phyloP scores from a whole-genome alignment of 495 filamentous ascomycete genomes.

The Penicillium bialowiezense region DNA sequence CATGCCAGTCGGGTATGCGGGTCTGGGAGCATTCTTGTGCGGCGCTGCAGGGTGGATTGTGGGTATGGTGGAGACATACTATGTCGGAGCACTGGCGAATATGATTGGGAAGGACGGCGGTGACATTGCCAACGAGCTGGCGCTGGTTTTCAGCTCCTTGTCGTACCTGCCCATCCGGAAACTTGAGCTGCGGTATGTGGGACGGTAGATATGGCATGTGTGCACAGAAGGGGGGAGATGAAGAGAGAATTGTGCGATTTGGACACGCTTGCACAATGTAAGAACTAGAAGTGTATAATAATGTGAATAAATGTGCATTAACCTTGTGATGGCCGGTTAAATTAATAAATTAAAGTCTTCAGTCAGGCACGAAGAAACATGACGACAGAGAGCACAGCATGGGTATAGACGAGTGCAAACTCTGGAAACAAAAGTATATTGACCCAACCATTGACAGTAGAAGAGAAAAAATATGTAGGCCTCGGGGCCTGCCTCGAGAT shows the following conservation, averaged over 20 bases:
- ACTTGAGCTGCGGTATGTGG: slow-evolving; percentile 29
- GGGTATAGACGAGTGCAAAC: slow-evolving; percentile 26
- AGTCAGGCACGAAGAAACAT: slow-evolving; percentile 10
- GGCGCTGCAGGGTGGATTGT: slow-evolving; percentile 36
- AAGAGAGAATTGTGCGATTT: too few relatives aligned
- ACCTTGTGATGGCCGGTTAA: neutral
- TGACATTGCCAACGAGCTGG: slow-evolving; percentile 31
- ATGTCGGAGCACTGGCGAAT: slow-evolving; percentile 24
- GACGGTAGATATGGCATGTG: slow-evolving; percentile 13
- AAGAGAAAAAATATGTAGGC: slow-evolving; percentile 8
- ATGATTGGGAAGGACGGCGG: slow-evolving; percentile 23
- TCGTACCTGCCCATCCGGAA: slow-evolving; percentile 20
- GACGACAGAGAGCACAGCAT: slow-evolving; percentile 11
- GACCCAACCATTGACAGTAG: slow-evolving; percentile 24
- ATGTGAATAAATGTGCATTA: slow-evolving; percentile 12
- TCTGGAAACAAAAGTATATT: slow-evolving; percentile 18
- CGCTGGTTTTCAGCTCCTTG: slow-evolving; percentile 21
- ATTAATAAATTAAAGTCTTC: slow-evolving; percentile 14
- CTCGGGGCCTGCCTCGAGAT: slow-evolving; percentile 6
- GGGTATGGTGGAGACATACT: slow-evolving; percentile 40
- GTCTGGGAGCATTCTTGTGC: slow-evolving; percentile 27
- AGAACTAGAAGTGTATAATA: too few relatives aligned
- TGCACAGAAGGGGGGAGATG: too few relatives aligned
- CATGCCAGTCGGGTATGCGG: slow-evolving; percentile 32
- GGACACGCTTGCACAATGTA: too few relatives aligned